phyloP scores from a whole-genome alignment of 495 filamentous ascomycete species.

The Daldinia vernicosa region DNA sequence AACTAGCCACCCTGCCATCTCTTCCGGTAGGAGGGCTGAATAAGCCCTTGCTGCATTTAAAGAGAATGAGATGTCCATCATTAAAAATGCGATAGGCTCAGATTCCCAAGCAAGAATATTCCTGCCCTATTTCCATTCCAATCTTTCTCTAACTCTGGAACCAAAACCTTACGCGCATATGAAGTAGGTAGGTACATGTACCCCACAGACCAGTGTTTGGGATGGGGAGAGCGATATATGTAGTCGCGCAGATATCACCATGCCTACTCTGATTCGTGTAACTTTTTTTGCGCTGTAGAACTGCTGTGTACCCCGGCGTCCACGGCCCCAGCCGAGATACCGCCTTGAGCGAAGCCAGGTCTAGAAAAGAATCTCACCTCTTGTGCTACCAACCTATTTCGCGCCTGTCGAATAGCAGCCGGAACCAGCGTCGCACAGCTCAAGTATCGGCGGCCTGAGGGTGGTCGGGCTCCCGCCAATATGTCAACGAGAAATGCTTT shows the following conservation, averaged over 20 bases:
- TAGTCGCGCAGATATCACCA: not conserved
- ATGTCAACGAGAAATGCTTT: not conserved
- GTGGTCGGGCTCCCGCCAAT: not conserved
- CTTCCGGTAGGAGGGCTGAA: not conserved
- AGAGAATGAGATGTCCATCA: not conserved
- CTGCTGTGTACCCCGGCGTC: not conserved
- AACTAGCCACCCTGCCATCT: not conserved
- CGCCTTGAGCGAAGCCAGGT: not conserved
- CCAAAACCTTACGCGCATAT: not conserved
- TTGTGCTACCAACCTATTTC: not conserved
- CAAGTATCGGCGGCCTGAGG: not conserved
- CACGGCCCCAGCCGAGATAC: not conserved
- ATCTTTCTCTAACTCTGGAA: not conserved
- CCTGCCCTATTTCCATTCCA: not conserved
- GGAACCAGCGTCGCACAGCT: not conserved
- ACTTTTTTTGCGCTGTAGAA: not conserved
- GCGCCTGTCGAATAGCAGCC: not conserved
- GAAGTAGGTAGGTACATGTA: not conserved
- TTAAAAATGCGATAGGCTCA: not conserved
- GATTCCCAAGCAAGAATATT: not conserved
- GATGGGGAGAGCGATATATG: not conserved
- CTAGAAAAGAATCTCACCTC: conserved; percentile 1
- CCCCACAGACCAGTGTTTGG: not conserved
- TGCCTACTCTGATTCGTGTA: not conserved
- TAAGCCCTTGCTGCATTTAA: not conserved